Conservation (phyloP, 495 filamentous ascomycete species). For the Neurospora tetraspora region DNA sequence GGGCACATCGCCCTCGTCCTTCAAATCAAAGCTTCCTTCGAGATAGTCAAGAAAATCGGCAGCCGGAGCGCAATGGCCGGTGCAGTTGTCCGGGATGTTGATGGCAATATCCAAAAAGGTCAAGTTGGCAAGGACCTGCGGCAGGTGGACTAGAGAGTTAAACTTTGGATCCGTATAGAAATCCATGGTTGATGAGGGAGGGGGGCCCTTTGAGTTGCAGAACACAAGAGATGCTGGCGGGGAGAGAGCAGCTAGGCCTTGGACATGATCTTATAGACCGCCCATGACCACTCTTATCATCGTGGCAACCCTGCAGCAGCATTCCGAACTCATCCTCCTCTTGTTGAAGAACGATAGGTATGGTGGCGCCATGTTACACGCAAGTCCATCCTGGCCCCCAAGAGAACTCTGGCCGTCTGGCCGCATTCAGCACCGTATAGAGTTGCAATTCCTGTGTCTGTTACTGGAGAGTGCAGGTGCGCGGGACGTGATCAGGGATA, state of each 20-base stretch:
- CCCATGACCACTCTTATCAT: neutral
- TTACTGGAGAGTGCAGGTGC: neutral
- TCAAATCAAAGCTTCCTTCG: neutral
- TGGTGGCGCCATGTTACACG: neutral
- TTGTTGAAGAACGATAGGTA: neutral
- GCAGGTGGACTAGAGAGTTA: neutral
- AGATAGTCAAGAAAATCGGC: neutral
- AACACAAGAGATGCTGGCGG: neutral
- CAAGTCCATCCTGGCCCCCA: neutral
- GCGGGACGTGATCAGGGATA: neutral
- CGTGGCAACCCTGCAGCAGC: neutral
- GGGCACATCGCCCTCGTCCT: neutral
- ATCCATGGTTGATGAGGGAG: neutral
- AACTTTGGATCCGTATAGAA: neutral
- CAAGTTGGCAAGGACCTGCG: neutral
- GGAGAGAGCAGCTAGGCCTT: neutral
- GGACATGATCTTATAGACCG: neutral
- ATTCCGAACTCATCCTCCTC: neutral
- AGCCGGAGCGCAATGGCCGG: neutral
- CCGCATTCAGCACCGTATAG: neutral
- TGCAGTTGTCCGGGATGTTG: neutral
- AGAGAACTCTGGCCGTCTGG: neutral
- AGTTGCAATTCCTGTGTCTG: neutral
- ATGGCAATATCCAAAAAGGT: neutral
- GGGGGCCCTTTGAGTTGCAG: neutral